A percentile compares a stretch with the other conserved stretches of the same genome.
Evolutionary conservation across 495 filamentous ascomycete species (phyloP).

Genomic region (Bryoglossum gracile): DNA sequence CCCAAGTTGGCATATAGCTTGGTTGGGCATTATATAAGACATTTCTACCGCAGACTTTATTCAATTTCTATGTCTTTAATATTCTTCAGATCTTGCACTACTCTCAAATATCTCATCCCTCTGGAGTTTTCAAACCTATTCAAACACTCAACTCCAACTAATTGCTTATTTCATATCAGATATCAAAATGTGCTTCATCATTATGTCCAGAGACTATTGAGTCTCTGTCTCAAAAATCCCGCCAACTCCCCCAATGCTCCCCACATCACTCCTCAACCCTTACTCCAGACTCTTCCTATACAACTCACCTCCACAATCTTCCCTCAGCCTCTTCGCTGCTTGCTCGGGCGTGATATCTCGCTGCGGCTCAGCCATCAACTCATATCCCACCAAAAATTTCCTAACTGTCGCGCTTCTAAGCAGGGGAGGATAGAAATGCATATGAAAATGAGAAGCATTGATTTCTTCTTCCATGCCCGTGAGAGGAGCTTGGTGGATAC

Average conservation of each 20-base stretch:
- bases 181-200: no score
- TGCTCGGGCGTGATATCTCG: slow-evolving; percentile 97
- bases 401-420: slow-evolving; percentile 87
- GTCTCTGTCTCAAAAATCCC: neutral
- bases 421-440: slow-evolving; percentile 95
- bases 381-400: slow-evolving; percentile 94
- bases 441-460: slow-evolving; percentile 81
- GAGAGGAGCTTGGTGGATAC: slow-evolving; percentile 90
- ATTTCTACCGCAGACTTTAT: no score
- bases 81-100: no score
- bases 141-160: no score
- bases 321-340: slow-evolving; percentile 68
- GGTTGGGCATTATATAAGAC: no score
- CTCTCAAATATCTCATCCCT: no score
- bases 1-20: no score
- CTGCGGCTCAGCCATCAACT: slow-evolving; percentile 94
- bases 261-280: neutral
- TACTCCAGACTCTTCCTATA: slow-evolving; percentile 58
- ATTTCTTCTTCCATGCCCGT: slow-evolving; percentile 78
- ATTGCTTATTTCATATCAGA: no score
- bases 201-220: no score
- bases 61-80: no score
- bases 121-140: no score
- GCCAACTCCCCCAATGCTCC: neutral
- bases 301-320: slow-evolving; percentile 63